Conservation (phyloP, 2,329 filamentous ascomycete genomes). For the Cladobotryum mycophilum region DNA sequence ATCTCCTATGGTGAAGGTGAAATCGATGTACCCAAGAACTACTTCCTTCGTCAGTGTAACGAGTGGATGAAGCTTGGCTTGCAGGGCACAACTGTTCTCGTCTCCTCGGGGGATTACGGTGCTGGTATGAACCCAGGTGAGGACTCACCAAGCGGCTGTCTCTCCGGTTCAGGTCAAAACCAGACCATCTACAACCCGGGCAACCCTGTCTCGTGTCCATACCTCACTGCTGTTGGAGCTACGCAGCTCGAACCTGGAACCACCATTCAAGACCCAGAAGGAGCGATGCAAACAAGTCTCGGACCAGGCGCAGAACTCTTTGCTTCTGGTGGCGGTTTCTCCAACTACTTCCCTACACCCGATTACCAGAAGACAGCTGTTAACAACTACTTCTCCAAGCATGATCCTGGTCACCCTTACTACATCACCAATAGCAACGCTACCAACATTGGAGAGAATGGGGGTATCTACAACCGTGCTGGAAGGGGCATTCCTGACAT, state of each 20-base stretch:
- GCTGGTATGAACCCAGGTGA: constrained; percentile 3
- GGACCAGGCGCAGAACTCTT: constrained; percentile 12
- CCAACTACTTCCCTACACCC: constrained; percentile 26
- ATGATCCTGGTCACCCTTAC: constrained; percentile 18
- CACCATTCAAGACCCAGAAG: constrained; percentile 14
- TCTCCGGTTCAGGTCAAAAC: constrained; percentile 10
- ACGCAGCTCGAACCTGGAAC: constrained; percentile 38
- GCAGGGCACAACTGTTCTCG: constrained; percentile 34
- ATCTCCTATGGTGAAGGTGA: constrained; percentile 43
- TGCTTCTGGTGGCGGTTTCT: constrained; percentile 27
- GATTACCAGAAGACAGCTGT: constrained; percentile 23
- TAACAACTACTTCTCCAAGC: constrained; percentile 18
- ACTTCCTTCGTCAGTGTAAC: constrained; percentile 36
- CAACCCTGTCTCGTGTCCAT: constrained; percentile 34
- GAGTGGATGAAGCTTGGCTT: constrained; percentile 42
- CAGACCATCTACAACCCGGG: constrained; percentile 27
- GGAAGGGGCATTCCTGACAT: constrained; percentile 35
- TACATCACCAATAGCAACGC: constrained; percentile 24
- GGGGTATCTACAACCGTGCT: constrained; percentile 27
- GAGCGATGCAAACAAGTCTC: constrained; percentile 11
- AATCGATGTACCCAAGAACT: constrained; percentile 38
- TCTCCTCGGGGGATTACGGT: constrained; percentile 36
- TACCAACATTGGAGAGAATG: constrained; percentile 26
- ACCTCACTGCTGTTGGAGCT: constrained; percentile 44
- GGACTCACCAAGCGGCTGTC: constrained; percentile 6